A percentile compares a stretch with the other conserved stretches of the same genome.
phyloP scores from a whole-genome alignment of 1,139 yeast genomes.

The Meyerozyma carpophila region DNA sequence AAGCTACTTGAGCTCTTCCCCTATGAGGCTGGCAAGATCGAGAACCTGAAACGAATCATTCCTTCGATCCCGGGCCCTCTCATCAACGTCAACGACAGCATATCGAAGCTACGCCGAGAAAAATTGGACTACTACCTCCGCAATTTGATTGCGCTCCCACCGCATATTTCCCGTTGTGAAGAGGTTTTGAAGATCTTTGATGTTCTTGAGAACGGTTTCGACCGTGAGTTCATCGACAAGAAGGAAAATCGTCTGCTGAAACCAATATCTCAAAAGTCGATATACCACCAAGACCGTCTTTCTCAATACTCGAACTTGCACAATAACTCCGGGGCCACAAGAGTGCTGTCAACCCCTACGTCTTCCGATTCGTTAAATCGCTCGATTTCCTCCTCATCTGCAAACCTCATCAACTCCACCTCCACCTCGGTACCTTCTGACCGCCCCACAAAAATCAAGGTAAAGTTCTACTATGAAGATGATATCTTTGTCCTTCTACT shows the following conservation, averaged over 20 bases:
- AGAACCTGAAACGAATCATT: constrained; percentile 63
- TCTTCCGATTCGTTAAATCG: constrained; percentile 20
- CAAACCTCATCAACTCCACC: constrained; percentile 5
- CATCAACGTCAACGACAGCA: constrained; percentile 83
- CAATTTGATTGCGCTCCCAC: constrained; percentile 69
- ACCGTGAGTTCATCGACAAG: constrained; percentile 34
- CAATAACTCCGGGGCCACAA: constrained; percentile 9
- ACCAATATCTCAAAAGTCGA: constrained; percentile 38
- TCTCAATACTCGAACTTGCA: constrained; percentile 36
- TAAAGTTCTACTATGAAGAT: constrained; percentile 81
- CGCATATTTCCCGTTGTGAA: constrained; percentile 65
- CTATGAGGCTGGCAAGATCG: constrained; percentile 85
- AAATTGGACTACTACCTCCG: constrained; percentile 81
- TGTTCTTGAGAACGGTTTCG: constrained; percentile 57
- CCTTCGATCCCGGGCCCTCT: constrained; percentile 98
- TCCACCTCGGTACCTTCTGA: constrained; percentile 7
- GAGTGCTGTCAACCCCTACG: constrained; percentile 11
- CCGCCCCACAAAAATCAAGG: constrained; percentile 43
- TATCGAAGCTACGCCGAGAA: constrained; percentile 78
- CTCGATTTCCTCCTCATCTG: constrained; percentile 12
- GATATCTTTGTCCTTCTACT: constrained; percentile 86
- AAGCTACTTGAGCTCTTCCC: constrained; percentile 81
- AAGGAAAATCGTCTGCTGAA: constrained; percentile 25
- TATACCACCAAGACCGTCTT: constrained; percentile 38
- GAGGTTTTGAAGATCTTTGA: constrained; percentile 72